Evolutionary conservation across 148 eudicot species (phyloP).

Genomic region (Chenopodium berlandieri): DNA sequence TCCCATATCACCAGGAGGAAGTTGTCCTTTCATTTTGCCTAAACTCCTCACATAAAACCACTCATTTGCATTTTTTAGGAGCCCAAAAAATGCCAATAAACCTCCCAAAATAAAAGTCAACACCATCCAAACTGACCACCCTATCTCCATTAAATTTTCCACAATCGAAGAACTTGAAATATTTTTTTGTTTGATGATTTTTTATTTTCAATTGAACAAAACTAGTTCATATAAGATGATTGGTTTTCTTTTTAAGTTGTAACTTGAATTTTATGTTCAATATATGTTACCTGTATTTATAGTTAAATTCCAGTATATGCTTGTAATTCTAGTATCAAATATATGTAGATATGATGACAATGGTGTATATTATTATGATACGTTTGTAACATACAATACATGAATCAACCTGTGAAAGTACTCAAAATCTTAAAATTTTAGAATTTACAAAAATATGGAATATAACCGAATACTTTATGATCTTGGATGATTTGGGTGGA

Average conservation of each 20-base stretch:
- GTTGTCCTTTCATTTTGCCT: conserved; percentile 22
- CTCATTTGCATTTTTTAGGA: conserved; percentile 37
- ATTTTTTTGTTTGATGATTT: not conserved
- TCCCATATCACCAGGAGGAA: conserved; percentile 58
- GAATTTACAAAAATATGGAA: not conserved
- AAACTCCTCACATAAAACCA: conserved; percentile 39
- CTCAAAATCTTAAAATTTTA: not conserved
- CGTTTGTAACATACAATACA: conserved; percentile 8
- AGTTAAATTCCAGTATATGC: conserved; percentile 27
- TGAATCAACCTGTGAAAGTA: conserved; percentile 7
- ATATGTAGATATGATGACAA: not conserved
- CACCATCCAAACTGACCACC: conserved; percentile 15
- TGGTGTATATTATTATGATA: not conserved
- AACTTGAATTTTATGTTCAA: not conserved
- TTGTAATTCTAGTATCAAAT: conserved; percentile 6
- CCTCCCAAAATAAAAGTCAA: conserved; percentile 22
- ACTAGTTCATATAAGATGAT: conserved; percentile 39
- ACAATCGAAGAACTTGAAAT: not conserved
- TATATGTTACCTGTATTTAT: conserved; percentile 57
- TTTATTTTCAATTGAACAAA: not conserved
- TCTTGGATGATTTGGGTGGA: not conserved
- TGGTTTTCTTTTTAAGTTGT: conserved; percentile 1
- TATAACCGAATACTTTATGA: not conserved
- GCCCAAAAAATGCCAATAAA: conserved; percentile 12
- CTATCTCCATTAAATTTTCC: conserved; percentile 24